Base-by-base conservation (phyloP, 2,329 filamentous ascomycete genomes). In the Cylindrodendrum hubeiense region DNA sequence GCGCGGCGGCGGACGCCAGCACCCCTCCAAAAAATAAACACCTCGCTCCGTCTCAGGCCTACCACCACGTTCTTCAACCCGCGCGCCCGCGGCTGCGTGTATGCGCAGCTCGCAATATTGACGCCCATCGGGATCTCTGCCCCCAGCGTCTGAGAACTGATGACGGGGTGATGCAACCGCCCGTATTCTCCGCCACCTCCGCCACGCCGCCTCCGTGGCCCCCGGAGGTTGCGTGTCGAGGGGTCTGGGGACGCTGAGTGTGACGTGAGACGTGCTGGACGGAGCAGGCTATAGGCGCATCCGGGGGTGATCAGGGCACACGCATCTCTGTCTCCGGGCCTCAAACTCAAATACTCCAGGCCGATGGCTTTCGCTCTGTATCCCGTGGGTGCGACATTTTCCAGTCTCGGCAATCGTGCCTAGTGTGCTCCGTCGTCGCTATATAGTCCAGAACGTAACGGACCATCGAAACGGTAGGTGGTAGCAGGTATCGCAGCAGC, bases 191-290 rank as follows among this genome's bases (percentile, higher is more conserved):
- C 24, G n/a, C 34, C 54, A 19, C 26, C 60, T 51, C 52, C 59
- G 52, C 51, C 51, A 51, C 60, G 30, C 53, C 51, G 39, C 30
- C 54, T 52, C 60, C 53, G 52, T 57, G 12, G 13, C 28, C 46
- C 56, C 53, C 60, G 60, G 60, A 57, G 58, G 43, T 46, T 46
- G 52, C 33, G 33, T 56, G 47, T 49, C 54, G 47, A 21, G 28
- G 28, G 9, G 9, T 28, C 4, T 30, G 28, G 28, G 28, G 12
- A 30, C 28, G 28, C 28, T 30, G 41, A 60, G 15, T n/a, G 37
- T 39, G 37, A 39, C 37, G 37, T 39, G 37, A 39, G 37, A 39
- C 15, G 37, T 17, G 37, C 15, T 8, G 15, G 15, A 39, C n/a
- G 5, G 15, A 17, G n/a, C 37, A 39, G 15, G 15, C 15, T n/a